Percentiles rank a stretch among this genome's conserved stretches.
Evolutionary conservation across 495 filamentous ascomycete genomes (phyloP).

Genomic region (Aspergillus nanangensis): DNA sequence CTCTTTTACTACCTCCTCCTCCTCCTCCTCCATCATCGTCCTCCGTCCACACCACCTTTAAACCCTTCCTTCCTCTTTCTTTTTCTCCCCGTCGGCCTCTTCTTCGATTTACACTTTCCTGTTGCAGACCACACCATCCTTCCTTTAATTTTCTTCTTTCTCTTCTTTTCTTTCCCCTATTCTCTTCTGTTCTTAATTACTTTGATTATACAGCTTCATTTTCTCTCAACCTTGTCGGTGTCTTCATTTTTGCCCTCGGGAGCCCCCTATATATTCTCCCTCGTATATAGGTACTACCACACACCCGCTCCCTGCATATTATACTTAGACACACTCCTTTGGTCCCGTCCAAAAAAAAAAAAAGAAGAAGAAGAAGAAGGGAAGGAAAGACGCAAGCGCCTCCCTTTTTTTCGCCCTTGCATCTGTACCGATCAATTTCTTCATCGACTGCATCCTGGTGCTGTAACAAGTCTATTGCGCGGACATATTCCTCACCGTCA

Average conservation of each 20-base stretch:
- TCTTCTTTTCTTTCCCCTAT: conserved; percentile 1
- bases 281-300: conserved; percentile 8
- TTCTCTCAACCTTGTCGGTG: neutral
- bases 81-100: neutral
- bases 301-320: conserved; percentile 7
- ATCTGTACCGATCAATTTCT: conserved; percentile 3
- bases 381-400: neutral
- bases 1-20: neutral
- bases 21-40: conserved; percentile 3
- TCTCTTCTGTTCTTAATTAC: neutral
- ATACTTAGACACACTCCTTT: too few relatives aligned
- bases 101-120: neutral
- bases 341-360: neutral
- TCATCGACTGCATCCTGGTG: conserved; percentile 26
- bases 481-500: conserved; percentile 8
- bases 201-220: neutral
- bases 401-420: conserved; percentile 2
- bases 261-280: neutral
- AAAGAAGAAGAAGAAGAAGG: neutral
- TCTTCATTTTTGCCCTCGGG: conserved; percentile 6
- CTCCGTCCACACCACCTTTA: conserved; percentile 5
- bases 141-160: neutral
- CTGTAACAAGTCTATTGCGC: conserved; percentile 33
- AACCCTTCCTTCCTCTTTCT: neutral
- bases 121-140: neutral